A percentile compares a stretch with the other conserved stretches of the same genome.
phyloP scores from a whole-genome alignment of 148 eudicot genomes.

The Hydrangea macrophylla region DNA sequence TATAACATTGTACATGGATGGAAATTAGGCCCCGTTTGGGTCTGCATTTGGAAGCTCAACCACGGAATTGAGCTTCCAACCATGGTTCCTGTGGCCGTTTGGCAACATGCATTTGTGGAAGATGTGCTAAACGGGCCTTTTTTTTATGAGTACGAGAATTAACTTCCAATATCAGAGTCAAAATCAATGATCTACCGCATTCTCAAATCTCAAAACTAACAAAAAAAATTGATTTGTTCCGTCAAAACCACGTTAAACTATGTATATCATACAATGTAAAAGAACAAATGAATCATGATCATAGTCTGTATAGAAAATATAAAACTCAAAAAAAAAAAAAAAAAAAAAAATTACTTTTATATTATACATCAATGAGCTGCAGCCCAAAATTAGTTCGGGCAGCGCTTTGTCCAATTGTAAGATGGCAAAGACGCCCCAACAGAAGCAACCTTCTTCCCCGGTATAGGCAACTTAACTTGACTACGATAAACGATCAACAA shows the following conservation, averaged over 20 bases:
- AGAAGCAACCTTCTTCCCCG: constrained; percentile 30
- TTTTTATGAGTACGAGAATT: too few relatives aligned
- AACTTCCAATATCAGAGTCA: background rate
- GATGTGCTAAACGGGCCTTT: too few relatives aligned
- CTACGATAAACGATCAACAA: constrained; percentile 30
- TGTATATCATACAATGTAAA: background rate
- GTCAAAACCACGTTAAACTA: background rate
- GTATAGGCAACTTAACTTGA: constrained; percentile 54
- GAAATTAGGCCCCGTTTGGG: too few relatives aligned
- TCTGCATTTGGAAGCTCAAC: too few relatives aligned
- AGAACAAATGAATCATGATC: background rate
- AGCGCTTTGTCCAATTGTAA: constrained; percentile 23
- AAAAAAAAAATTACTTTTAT: background rate
- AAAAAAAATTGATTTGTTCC: background rate
- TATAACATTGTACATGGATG: background rate
- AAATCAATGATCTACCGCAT: background rate
- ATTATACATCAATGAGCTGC: background rate
- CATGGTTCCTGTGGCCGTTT: too few relatives aligned
- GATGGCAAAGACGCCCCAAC: constrained; percentile 34
- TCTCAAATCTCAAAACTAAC: background rate
- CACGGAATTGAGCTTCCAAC: too few relatives aligned
- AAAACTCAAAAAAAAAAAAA: too few relatives aligned
- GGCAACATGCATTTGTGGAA: too few relatives aligned
- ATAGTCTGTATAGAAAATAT: background rate
- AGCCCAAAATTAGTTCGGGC: constrained; percentile 18